These are phyloP conservation scores for Penicillium paxilli DNA, from an alignment of 495 filamentous ascomycete species.

Conservation along the genomic window DNA sequence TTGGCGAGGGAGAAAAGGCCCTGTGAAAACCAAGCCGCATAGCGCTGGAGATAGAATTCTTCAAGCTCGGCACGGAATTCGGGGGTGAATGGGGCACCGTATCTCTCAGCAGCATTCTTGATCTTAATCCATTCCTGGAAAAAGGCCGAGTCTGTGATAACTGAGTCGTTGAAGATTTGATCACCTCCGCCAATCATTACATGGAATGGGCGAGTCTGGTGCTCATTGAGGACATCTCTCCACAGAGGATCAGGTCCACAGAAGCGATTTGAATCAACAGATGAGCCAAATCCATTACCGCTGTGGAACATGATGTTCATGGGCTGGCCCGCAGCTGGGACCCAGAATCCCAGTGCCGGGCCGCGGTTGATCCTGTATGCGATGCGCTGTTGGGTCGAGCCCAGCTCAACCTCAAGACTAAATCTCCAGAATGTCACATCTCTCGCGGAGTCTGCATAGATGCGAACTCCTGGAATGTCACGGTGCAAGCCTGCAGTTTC, in stretches of 20 bases:
- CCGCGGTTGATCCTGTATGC: slow-evolving; percentile 95
- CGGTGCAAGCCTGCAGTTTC: slow-evolving; percentile 74
- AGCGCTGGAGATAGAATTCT: slow-evolving; percentile 80
- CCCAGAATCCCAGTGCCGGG: slow-evolving; percentile 90
- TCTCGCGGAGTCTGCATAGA: slow-evolving; percentile 80
- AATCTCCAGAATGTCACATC: slow-evolving; percentile 97
- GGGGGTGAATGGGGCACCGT: slow-evolving; percentile 65
- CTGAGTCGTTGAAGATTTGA: slow-evolving; percentile 91
- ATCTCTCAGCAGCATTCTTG: slow-evolving; percentile 77
- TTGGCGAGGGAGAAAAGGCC: slow-evolving; percentile 90
- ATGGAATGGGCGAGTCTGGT: slow-evolving; percentile 92
- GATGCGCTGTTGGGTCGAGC: slow-evolving; percentile 72
- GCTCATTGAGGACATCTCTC: slow-evolving; percentile 91
- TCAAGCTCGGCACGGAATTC: slow-evolving; percentile 87
- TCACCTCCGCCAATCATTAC: slow-evolving; percentile 98
- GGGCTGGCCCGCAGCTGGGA: slow-evolving; percentile 76
- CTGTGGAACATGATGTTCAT: slow-evolving; percentile 99
- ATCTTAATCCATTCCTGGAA: slow-evolving; percentile 84
- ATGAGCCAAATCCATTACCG: slow-evolving; percentile 92
- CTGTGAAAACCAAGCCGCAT: slow-evolving; percentile 91
- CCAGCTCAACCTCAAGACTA: slow-evolving; percentile 87
- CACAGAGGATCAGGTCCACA: slow-evolving; percentile 94
- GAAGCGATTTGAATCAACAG: slow-evolving; percentile 73
- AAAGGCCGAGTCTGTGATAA: slow-evolving; percentile 67
- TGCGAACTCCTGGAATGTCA: slow-evolving; percentile 75